Base-by-base conservation (phyloP, 2,329 filamentous ascomycete species). In the Aspergillus pseudonomiae region DNA sequence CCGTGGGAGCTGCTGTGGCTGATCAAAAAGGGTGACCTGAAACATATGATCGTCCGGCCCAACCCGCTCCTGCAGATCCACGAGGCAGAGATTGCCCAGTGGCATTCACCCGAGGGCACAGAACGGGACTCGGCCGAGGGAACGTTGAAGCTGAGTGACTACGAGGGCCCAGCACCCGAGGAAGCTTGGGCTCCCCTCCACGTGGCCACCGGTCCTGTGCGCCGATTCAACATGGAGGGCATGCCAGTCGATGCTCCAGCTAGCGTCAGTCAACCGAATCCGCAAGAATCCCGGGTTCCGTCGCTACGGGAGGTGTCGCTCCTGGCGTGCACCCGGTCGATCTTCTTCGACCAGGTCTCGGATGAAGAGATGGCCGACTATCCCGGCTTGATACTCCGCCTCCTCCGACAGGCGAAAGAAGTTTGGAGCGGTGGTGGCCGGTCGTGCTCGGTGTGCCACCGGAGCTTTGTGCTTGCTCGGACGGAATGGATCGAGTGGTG, bases 401-500 rank as follows among this genome's bases (percentile, higher is more conserved):
- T 81, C 6, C 68, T 83, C 9, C 66, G 70, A n/a, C 64, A 71
- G 6, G 77, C 79, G 4, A 72, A 72, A 48, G 69, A 72, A 6
- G 73, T 80, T 12, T 74, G 75, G n/a, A 67, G 70, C 53, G 73
- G 73, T 0, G 80, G 80, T 1, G 79, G 77, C 5, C 72, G 75
- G 56, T 60, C 62, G 30, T 83, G 81, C 63, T 80, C 78, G 0
- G 70, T 79, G 0, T 83, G 81, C 58, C 69, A 73, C 34, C 73
- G 74, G 12, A 70, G 69, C 9, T 82, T 79, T 53, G 75, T 83
- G 6, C 71, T 80, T 57, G 74, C 80, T 19, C 77, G 80, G 11
- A 72, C 76, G 0, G 74, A 79, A 65, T 82, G 80, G 79, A 70
- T 81, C 24, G 81, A 82, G 64, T 80, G 78, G 78, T 80, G 78